Evolutionary conservation across 257 asterid species (phyloP).

Genomic region (Plantago major): DNA sequence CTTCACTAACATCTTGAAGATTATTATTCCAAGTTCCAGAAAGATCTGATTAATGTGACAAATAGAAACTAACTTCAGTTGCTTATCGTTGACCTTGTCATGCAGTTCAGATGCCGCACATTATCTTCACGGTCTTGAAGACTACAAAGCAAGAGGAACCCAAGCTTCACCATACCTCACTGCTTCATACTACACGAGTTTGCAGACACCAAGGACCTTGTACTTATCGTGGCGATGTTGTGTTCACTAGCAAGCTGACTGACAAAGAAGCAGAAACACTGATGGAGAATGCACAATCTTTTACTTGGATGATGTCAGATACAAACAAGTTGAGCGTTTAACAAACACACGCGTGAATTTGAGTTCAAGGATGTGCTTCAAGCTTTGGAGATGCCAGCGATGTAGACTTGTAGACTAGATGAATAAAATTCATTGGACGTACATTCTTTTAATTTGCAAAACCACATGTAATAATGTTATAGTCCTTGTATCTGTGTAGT

Average conservation of each 20-base stretch:
- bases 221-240: slow-evolving; percentile 86
- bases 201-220: slow-evolving; percentile 80
- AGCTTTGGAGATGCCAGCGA: slow-evolving; percentile 74
- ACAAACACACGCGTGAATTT: slow-evolving; percentile 70
- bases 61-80: slow-evolving; percentile 10
- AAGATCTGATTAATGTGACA: background rate
- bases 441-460: too few relatives aligned
- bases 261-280: slow-evolving; percentile 88
- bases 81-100: slow-evolving; percentile 9
- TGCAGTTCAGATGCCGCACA: slow-evolving; percentile 90
- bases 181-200: slow-evolving; percentile 72
- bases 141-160: slow-evolving; percentile 91
- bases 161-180: slow-evolving; percentile 93
- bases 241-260: slow-evolving; percentile 82
- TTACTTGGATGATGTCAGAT: slow-evolving; percentile 81
- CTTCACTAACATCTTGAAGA: background rate
- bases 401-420: slow-evolving; percentile 30
- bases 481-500: too few relatives aligned
- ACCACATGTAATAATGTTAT: too few relatives aligned
- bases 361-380: slow-evolving; percentile 87
- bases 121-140: slow-evolving; percentile 94
- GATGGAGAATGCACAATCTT: slow-evolving; percentile 78
- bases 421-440: slow-evolving; percentile 12
- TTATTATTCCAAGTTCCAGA: background rate
- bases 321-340: slow-evolving; percentile 85